phyloP scores from a whole-genome alignment of 768 basidiomycete species.

The Psilocybe sp. region DNA sequence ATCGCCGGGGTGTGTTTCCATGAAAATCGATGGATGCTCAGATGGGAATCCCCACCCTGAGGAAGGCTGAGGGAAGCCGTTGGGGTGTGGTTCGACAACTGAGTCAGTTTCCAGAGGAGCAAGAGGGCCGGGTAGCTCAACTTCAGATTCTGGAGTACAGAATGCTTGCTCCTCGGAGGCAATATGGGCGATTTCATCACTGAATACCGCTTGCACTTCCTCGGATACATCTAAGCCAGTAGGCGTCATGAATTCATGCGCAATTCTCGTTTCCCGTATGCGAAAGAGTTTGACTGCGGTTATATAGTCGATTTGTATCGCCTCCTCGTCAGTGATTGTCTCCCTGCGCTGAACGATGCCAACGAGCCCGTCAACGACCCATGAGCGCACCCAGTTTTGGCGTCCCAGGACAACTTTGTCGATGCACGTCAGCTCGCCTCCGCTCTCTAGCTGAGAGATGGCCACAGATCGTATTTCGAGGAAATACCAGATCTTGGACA shows the following conservation, averaged over 20 bases:
- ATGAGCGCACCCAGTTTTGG: slow-evolving; percentile 27
- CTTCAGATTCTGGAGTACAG: too few species aligned
- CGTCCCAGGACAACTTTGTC: slow-evolving; percentile 31
- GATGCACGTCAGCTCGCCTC: slow-evolving; percentile 12
- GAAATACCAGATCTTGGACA: slow-evolving; percentile 38
- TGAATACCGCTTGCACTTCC: not conserved
- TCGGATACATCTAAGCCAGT: not conserved
- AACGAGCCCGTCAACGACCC: slow-evolving; percentile 29
- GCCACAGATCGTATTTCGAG: slow-evolving; percentile 25
- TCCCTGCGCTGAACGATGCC: slow-evolving; percentile 19
- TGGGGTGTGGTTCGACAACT: too few species aligned
- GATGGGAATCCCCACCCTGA: too few species aligned
- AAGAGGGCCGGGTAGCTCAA: too few species aligned
- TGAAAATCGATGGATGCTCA: too few species aligned
- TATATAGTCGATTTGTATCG: slow-evolving; percentile 18
- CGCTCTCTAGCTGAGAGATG: slow-evolving; percentile 20
- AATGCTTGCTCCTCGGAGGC: not conserved
- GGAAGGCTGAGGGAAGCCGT: too few species aligned
- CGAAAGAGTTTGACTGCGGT: slow-evolving; percentile 18
- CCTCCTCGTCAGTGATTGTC: slow-evolving; percentile 24
- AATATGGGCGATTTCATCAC: slow-evolving; percentile 2
- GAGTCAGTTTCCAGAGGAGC: too few species aligned
- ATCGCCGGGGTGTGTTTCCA: too few species aligned
- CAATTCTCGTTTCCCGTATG: slow-evolving; percentile 12
- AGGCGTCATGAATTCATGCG: not conserved